These are phyloP conservation scores for grape (Vitis vinifera) DNA, from an alignment of 164 flowering plant genomes.

Conservation along the genomic window ASM3070453v1 NC_081817.1:14899001-14899500, in stretches of 20 bases:
- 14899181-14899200: slow-evolving; percentile 33
- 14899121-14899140: no score
- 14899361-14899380: slow-evolving; percentile 2
- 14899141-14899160: slow-evolving; percentile 1
- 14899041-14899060: no score
- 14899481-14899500: slow-evolving; percentile 42
- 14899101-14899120: no score
- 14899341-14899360: not conserved
- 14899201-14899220: slow-evolving; percentile 36
- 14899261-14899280: slow-evolving; percentile 37
- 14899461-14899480: not conserved
- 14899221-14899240: slow-evolving; percentile 36
- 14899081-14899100: no score
- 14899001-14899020: no score
- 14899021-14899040: no score
- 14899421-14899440: not conserved
- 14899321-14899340: slow-evolving; percentile 1
- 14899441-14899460: not conserved
- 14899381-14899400: not conserved
- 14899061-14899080: no score
- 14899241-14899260: slow-evolving; percentile 59
- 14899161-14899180: slow-evolving; percentile 37
- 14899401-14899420: not conserved
- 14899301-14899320: not conserved
- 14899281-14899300: slow-evolving; percentile 11